Base-by-base conservation (phyloP, 2,329 filamentous ascomycete species). In the Talaromyces sp. region DNA sequence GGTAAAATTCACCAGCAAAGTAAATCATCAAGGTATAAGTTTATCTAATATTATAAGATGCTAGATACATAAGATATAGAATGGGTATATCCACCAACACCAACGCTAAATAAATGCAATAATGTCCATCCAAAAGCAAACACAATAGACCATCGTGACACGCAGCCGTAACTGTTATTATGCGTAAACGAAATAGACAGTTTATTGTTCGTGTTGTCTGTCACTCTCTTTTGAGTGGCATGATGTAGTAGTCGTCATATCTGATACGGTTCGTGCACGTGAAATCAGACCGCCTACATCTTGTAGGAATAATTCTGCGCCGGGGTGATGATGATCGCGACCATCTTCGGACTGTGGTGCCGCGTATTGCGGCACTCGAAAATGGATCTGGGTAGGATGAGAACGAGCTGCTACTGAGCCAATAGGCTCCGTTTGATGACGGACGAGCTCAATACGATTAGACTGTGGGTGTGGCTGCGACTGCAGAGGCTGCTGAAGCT, bases 61-160 rank as follows among this genome's bases (percentile, higher is more conserved):
- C 22, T 27, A 19, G 6, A 16, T 19, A 56, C 9, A 49, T 31
- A 9, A 27, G 8, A 31, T 11, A 52, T 54, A 22, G 24, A 54
- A 54, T 56, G 58, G 56, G 54, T 65, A 54, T 60, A 60, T 45
- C 57, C 63, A 4, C 60, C 64, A 64, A 66, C 60, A 35, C 64
- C 64, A 52, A 47, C 60, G 64, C 64, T 67, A 65, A 47, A 64
- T 33, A 24, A 52, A 50, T 24, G 52, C 61, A 37, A 19, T 52
- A 19, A 37, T 43, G n/a, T 22, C 52, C 52, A 9, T 33, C 52
- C 49, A 14, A 35, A 56, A 24, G 31, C 10, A 37, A 37, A 54
- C 13, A 54, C 4, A 10, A 33, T 11, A 54, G 16, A 7, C 35
- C 31, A 10, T 35, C 9, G 16, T 22, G 10, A 56, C 16, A 19